A percentile compares a stretch with the other conserved stretches of the same genome.
These are phyloP conservation scores for Myriosclerotinia scirpicola DNA, from an alignment of 2,329 filamentous ascomycete genomes.

Conservation along the genomic window DNA sequence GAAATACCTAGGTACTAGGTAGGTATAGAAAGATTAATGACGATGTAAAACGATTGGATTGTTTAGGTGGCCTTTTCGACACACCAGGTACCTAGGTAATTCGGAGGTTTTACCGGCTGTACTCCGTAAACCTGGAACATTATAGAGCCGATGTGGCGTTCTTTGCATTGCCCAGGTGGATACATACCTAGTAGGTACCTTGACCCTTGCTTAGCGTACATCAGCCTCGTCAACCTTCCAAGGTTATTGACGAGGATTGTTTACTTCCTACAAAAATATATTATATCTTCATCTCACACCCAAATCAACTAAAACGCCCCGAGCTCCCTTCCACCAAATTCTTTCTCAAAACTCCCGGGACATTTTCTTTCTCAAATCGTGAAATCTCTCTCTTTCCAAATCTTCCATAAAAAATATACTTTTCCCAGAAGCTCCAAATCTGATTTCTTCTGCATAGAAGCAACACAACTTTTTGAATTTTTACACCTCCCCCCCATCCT, in stretches of 20 bases:
- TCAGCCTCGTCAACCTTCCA: slow-evolving; percentile 7
- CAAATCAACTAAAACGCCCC: too few relatives aligned
- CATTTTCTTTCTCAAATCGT: neutral
- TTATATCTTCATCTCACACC: slow-evolving; percentile 12
- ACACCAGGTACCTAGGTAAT: neutral
- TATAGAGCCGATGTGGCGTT: slow-evolving; percentile 1
- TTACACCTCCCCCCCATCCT: neutral
- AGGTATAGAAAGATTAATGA: too few relatives aligned
- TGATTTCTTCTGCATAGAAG: neutral
- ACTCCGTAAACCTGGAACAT: too few relatives aligned
- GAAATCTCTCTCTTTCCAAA: neutral
- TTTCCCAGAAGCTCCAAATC: slow-evolving; percentile 1
- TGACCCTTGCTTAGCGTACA: neutral
- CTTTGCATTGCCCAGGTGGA: neutral
- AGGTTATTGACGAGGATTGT: slow-evolving; percentile 2
- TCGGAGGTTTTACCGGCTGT: slow-evolving; percentile 5
- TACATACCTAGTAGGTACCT: neutral
- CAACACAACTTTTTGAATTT: neutral
- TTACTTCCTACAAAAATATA: slow-evolving; percentile 11
- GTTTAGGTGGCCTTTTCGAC: slow-evolving; percentile 23
- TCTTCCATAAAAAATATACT: neutral
- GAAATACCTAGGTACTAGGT: too few relatives aligned
- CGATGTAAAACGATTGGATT: too few relatives aligned
- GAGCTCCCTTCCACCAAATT: too few relatives aligned
- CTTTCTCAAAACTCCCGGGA: neutral